Conservation (phyloP, 75 land plant species). For the Adiantum capillusveneris region DNA sequence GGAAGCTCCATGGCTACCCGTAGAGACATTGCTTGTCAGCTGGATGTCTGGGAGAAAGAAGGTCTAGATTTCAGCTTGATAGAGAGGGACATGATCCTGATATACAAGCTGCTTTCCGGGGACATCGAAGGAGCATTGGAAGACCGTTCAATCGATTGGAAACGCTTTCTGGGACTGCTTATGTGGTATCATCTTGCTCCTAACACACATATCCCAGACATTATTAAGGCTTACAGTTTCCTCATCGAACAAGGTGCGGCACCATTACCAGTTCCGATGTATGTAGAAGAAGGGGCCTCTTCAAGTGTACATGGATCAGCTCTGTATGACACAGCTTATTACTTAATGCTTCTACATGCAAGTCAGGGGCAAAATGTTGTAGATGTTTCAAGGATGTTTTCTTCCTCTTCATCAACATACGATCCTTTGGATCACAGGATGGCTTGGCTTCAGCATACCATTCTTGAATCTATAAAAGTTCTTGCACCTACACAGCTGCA, state of each 20-base stretch:
- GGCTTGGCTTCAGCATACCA: slow-evolving; percentile 88
- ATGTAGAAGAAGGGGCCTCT: slow-evolving; percentile 71
- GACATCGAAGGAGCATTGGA: slow-evolving; percentile 57
- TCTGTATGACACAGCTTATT: slow-evolving; percentile 64
- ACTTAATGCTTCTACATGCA: slow-evolving; percentile 94
- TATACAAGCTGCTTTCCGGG: slow-evolving; percentile 83
- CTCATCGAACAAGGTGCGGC: slow-evolving; percentile 62
- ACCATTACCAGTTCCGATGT: slow-evolving; percentile 80
- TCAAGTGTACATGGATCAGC: slow-evolving; percentile 3
- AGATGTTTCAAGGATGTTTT: slow-evolving; percentile 61
- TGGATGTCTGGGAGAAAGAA: slow-evolving; percentile 76
- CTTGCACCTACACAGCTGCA: slow-evolving; percentile 52
- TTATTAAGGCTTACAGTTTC: slow-evolving; percentile 52
- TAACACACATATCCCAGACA: slow-evolving; percentile 48
- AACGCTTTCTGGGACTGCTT: slow-evolving; percentile 83
- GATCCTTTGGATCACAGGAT: slow-evolving; percentile 91
- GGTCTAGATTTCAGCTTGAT: slow-evolving; percentile 76
- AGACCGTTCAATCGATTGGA: slow-evolving; percentile 68
- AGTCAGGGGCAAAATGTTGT: slow-evolving; percentile 32
- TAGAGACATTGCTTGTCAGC: slow-evolving; percentile 62
- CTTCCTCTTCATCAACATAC: slow-evolving; percentile 71
- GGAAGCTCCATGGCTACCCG: slow-evolving; percentile 73
- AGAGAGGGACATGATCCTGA: slow-evolving; percentile 53
- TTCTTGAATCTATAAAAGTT: slow-evolving; percentile 74
- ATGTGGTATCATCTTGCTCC: slow-evolving; percentile 94